Evolutionary conservation across 2,329 filamentous ascomycete species (phyloP).

Genomic region (Trichoderma gracile): DNA sequence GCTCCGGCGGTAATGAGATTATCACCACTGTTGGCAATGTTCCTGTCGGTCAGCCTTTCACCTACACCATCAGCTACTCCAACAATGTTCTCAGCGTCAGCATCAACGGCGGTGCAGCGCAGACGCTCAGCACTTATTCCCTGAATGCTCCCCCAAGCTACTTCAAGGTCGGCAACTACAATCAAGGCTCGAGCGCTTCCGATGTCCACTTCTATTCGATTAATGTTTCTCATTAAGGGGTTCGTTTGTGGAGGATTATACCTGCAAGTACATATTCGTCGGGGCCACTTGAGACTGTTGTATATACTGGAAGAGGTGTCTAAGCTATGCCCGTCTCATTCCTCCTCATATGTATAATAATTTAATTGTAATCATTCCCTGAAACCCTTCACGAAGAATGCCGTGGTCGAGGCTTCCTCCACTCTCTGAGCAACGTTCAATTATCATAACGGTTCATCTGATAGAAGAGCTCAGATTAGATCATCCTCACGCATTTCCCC

Average conservation of each 20-base stretch:
- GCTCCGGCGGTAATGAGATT: slow-evolving; percentile 37
- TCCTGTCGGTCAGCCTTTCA: slow-evolving; percentile 39
- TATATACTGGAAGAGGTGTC: neutral
- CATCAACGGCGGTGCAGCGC: slow-evolving; percentile 35
- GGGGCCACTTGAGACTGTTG: neutral
- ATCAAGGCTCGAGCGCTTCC: slow-evolving; percentile 36
- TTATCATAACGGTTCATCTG: too few relatives aligned
- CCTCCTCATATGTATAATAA: neutral
- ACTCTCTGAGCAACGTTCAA: neutral
- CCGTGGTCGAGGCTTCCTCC: neutral
- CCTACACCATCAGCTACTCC: slow-evolving; percentile 43
- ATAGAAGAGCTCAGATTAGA: too few relatives aligned
- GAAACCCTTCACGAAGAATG: neutral
- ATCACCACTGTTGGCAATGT: slow-evolving; percentile 40
- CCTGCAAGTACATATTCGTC: neutral
- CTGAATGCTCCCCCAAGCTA: slow-evolving; percentile 38
- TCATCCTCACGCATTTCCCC: too few relatives aligned
- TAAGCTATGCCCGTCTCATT: neutral
- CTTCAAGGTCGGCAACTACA: slow-evolving; percentile 45
- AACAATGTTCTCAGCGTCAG: slow-evolving; percentile 37
- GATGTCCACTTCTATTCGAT: slow-evolving; percentile 34
- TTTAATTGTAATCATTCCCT: neutral
- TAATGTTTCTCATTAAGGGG: slow-evolving; percentile 34
- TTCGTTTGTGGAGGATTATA: too few relatives aligned
- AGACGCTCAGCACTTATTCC: slow-evolving; percentile 35